phyloP scores from a whole-genome alignment of 1,284 basidiomycete species.

The Butyriboletus appendiculatus region DNA sequence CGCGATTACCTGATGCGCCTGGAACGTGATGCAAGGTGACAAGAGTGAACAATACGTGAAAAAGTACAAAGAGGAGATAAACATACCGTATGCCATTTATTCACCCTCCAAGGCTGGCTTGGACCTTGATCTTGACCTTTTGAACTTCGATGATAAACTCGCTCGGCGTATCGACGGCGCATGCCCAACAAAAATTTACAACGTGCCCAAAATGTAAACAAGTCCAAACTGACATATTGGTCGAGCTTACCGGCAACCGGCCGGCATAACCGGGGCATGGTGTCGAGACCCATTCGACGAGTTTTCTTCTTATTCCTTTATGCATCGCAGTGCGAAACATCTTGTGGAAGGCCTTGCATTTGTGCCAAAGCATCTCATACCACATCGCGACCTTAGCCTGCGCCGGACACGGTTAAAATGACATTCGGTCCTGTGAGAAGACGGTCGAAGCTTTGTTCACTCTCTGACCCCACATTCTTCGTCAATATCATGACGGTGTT shows the following conservation, averaged over 20 bases:
- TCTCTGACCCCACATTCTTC: not conserved
- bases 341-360: no score
- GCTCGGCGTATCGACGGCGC: not conserved
- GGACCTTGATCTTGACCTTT: slow-evolving; percentile 15
- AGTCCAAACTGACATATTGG: slow-evolving; percentile 12
- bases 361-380: no score
- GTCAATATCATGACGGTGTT: not conserved
- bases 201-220: slow-evolving; percentile 9
- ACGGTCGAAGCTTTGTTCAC: no score
- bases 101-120: slow-evolving; percentile 17
- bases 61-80: not conserved
- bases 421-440: no score
- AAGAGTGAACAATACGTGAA: not conserved
- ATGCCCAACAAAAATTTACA: slow-evolving; percentile 19
- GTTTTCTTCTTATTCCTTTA: no score
- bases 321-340: no score
- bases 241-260: no score
- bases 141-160: not conserved
- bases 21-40: not conserved
- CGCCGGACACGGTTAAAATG: not conserved
- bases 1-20: slow-evolving; percentile 57
- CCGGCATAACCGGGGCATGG: no score
- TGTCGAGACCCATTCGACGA: no score
- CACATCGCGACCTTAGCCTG: no score
- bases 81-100: slow-evolving; percentile 34